Evolutionary conservation across 2,329 filamentous ascomycete species (phyloP), one percentile per base, ranked within the genome.

Genomic region (Hawksworthiomyces lignivorus): DNA sequence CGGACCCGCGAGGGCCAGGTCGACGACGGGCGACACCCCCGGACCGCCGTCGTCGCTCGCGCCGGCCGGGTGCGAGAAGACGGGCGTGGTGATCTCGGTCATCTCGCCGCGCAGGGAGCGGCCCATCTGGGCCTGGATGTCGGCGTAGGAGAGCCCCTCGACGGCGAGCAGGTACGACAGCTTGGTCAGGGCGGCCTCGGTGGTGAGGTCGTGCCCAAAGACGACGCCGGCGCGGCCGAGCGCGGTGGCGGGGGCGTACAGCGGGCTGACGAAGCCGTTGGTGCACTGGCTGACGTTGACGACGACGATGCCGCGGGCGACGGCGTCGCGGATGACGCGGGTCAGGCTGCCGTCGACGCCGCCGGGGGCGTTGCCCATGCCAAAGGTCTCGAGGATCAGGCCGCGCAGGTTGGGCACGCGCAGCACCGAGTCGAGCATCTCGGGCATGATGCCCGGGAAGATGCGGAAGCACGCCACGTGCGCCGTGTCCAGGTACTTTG

Each of bases 261-360:
- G 70, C 4, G 84, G 82, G 38, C 78, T 85, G 17, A 87, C 84
- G 54, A 83, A 84, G 32, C 84, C 84, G 46, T 75, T 82, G 52
- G 82, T 74, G 70, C 89, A 96, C 65, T 96, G 89, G 38, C 86
- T 94, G 46, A 96, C 82, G 57, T 94, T 95, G 51, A 95, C 86
- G 46, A 96, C 82, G 45, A 92, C 79, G 50, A 92, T 81, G 28
- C 87, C 88, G 45, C 87, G 77, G 56, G 81, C 70, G 30, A 94
- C 86, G 18, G 86, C 88, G 32, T 80, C 76, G 15, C 77, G 74
- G 54, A 95, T 79, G 36, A 90, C 84, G 41, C 79, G 79, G 14
- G 84, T 88, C 59, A 95, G 74, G 39, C 78, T 80, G 43, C 85
- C 85, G 56, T 92, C 85, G 36, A 81, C 73, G 22, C 87, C 87